phyloP scores from a whole-genome alignment of 129 eudicot species.

The Flaveria linearis region DNA sequence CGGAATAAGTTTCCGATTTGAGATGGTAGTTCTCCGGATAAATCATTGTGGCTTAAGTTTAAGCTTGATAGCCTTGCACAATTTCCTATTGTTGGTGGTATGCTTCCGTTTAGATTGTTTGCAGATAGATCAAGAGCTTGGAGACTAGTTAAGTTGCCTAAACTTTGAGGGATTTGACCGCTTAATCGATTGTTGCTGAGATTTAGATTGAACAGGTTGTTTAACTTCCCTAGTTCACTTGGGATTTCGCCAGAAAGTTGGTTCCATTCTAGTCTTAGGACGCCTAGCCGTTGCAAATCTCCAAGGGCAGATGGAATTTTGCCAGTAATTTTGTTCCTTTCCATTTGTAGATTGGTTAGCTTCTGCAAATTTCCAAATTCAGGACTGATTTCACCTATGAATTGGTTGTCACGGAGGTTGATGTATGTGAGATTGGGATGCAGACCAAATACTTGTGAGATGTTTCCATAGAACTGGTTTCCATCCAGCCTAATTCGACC shows the following conservation, averaged over 20 bases:
- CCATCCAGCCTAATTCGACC: constrained; percentile 59
- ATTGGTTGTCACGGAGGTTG: constrained; percentile 50
- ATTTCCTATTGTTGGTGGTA: constrained; percentile 55
- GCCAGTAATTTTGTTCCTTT: constrained; percentile 64
- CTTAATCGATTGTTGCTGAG: constrained; percentile 64
- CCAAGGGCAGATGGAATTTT: constrained; percentile 67
- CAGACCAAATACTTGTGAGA: constrained; percentile 61
- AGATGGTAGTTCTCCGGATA: constrained; percentile 61
- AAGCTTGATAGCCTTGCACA: constrained; percentile 52
- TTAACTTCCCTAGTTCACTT: constrained; percentile 46
- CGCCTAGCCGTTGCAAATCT: constrained; percentile 46
- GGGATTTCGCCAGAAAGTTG: constrained; percentile 70
- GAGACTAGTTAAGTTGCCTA: constrained; percentile 53
- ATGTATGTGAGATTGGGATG: constrained; percentile 49
- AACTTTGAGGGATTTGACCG: constrained; percentile 57
- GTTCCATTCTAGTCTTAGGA: constrained; percentile 55
- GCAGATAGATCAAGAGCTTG: constrained; percentile 64
- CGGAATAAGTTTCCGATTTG: constrained; percentile 55
- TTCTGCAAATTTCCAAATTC: constrained; percentile 50
- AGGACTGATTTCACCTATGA: constrained; percentile 55
- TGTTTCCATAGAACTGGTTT: constrained; percentile 60
- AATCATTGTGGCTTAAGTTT: constrained; percentile 60
- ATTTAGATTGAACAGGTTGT: constrained; percentile 44
- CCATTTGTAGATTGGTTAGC: constrained; percentile 59
- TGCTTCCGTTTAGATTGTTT: constrained; percentile 55